phyloP scores from a whole-genome alignment of 2,329 filamentous ascomycete species.

The Penicillium sp. region DNA sequence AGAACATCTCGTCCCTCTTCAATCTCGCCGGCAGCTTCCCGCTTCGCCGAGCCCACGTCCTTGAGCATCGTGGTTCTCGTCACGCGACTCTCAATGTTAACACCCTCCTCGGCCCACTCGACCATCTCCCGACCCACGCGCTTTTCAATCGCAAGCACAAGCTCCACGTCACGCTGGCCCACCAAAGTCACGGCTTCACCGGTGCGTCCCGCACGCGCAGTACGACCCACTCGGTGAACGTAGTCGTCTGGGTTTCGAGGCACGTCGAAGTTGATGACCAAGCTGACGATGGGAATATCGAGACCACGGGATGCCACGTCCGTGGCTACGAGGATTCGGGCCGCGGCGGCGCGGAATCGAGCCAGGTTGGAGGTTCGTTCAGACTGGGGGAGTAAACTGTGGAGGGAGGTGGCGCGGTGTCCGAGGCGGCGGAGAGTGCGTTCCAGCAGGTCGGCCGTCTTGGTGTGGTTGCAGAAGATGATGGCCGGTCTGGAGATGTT shows the following conservation, averaged over 20 bases:
- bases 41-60: constrained; percentile 89
- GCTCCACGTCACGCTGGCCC: constrained; percentile 84
- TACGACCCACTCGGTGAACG: constrained; percentile 92
- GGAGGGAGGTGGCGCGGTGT: constrained; percentile 85
- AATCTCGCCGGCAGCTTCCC: constrained; percentile 82
- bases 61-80: constrained; percentile 73
- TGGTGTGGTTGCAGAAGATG: constrained; percentile 89
- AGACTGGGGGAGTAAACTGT: constrained; percentile 78
- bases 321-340: constrained; percentile 85
- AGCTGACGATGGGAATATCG: constrained; percentile 83
- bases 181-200: constrained; percentile 84
- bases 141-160: constrained; percentile 83
- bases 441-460: constrained; percentile 82
- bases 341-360: constrained; percentile 82
- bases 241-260: constrained; percentile 96
- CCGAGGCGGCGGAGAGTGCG: constrained; percentile 78
- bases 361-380: constrained; percentile 83
- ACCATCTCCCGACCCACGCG: constrained; percentile 74
- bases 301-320: constrained; percentile 92
- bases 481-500: constrained; percentile 76
- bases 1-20: constrained; percentile 87
- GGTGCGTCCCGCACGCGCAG: constrained; percentile 78
- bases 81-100: constrained; percentile 88
- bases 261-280: constrained; percentile 94
- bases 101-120: constrained; percentile 80